phyloP scores from a whole-genome alignment of 306 rosid genomes.

The Vicia faba region DNA sequence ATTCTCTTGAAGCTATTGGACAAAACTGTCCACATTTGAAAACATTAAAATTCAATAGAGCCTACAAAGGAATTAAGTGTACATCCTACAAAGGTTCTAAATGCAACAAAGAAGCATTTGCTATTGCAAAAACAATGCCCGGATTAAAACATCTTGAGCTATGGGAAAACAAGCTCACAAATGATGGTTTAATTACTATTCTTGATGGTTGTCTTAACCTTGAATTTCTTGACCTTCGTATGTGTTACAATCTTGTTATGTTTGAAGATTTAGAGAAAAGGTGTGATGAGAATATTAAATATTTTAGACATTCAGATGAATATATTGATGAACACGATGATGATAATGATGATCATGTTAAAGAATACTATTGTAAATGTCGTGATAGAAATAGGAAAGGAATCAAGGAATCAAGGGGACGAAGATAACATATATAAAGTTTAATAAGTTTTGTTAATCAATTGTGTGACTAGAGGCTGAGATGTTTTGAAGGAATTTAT shows the following conservation, averaged over 20 bases:
- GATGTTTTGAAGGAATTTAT: not conserved
- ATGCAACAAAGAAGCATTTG: conserved; percentile 46
- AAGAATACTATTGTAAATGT: conserved; percentile 3
- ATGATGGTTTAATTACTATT: conserved; percentile 52
- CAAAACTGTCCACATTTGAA: conserved; percentile 49
- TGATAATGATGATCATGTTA: not conserved
- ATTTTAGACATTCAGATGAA: conserved; percentile 43
- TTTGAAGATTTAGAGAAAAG: conserved; percentile 37
- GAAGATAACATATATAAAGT: not conserved
- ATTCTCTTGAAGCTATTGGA: conserved; percentile 48
- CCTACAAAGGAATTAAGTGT: not conserved
- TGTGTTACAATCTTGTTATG: conserved; percentile 44
- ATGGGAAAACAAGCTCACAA: conserved; percentile 48
- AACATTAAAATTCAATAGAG: conserved; percentile 43
- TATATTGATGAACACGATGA: not conserved
- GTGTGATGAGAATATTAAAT: conserved; percentile 45
- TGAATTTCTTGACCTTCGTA: conserved; percentile 58
- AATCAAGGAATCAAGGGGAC: not conserved
- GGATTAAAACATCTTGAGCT: conserved; percentile 52
- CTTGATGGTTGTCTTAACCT: conserved; percentile 58
- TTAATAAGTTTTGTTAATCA: not conserved
- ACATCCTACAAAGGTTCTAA: not conserved
- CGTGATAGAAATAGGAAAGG: not conserved
- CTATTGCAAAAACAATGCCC: conserved; percentile 48
- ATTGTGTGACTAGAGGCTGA: too few relatives aligned